These are phyloP conservation scores for Zymoseptoria tritici DNA, from an alignment of 2,329 filamentous ascomycete genomes.

Conservation along the genomic window DNA sequence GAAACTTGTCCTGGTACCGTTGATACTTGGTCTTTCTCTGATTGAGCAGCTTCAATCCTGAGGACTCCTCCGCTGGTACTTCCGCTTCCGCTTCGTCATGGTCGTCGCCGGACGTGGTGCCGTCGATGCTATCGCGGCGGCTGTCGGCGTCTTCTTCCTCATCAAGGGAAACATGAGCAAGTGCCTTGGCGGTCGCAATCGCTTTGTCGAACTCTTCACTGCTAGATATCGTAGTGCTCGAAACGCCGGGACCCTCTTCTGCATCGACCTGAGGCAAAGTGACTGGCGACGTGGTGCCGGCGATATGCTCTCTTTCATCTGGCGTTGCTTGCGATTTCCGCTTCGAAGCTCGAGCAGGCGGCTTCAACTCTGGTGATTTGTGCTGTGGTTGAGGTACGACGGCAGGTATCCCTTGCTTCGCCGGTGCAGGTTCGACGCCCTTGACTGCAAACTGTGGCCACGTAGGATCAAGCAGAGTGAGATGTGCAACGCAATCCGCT, in stretches of 20 bases:
- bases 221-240: not conserved
- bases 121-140: constrained; percentile 23
- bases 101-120: constrained; percentile 8
- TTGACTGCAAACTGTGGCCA: constrained; percentile 53
- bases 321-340: not conserved
- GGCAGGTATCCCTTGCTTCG: constrained; percentile 7
- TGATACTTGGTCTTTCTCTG: constrained; percentile 18
- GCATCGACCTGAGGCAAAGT: not conserved
- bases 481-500: constrained; percentile 37
- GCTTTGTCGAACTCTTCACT: constrained; percentile 55
- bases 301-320: not conserved
- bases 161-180: constrained; percentile 48
- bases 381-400: constrained; percentile 11
- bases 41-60: constrained; percentile 7
- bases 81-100: constrained; percentile 7
- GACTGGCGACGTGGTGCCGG: not conserved
- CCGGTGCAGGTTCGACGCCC: constrained; percentile 5
- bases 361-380: constrained; percentile 46
- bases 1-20: constrained; percentile 38
- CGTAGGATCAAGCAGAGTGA: constrained; percentile 42
- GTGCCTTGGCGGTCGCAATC: constrained; percentile 56
- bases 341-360: not conserved
- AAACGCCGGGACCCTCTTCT: not conserved
- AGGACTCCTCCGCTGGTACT: not conserved
- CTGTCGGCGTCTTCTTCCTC: constrained; percentile 32